phyloP scores from a whole-genome alignment of 2,329 filamentous ascomycete species.

The Monosporascus ibericus region DNA sequence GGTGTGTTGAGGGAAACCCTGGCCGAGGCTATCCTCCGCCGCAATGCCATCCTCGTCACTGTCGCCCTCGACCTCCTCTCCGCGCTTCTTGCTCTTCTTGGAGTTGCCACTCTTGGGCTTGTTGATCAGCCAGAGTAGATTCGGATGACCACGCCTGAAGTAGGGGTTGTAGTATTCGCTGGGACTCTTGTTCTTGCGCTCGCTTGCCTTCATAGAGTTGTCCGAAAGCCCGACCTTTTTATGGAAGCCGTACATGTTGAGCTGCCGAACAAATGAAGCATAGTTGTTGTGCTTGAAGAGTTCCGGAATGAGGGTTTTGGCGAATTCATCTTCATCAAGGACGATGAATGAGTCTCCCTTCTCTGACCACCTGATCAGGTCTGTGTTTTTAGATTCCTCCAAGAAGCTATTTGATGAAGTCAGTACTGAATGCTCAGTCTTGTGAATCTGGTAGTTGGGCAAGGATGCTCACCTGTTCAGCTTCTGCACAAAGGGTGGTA shows the following conservation, averaged over 20 bases:
- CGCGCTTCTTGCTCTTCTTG: conserved; percentile 55
- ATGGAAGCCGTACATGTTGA: conserved; percentile 98
- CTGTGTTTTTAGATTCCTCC: conserved; percentile 86
- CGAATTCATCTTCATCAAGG: conserved; percentile 95
- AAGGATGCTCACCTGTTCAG: conserved; percentile 71
- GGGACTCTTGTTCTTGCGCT: conserved; percentile 94
- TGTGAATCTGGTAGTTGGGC: neutral
- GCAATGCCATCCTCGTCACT: conserved; percentile 59
- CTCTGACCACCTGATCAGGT: conserved; percentile 94
- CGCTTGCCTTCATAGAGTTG: conserved; percentile 95
- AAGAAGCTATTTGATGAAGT: conserved; percentile 61
- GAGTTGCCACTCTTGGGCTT: conserved; percentile 74
- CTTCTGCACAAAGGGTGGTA: conserved; percentile 96
- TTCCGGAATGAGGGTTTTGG: conserved; percentile 91
- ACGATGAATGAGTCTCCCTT: conserved; percentile 96
- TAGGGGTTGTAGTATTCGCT: conserved; percentile 98
- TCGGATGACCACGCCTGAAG: conserved; percentile 87
- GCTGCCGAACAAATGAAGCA: conserved; percentile 88
- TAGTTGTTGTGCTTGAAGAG: conserved; percentile 99
- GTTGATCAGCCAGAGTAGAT: conserved; percentile 91
- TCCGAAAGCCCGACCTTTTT: conserved; percentile 91
- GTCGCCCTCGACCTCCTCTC: conserved; percentile 61
- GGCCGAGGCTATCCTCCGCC: conserved; percentile 37
- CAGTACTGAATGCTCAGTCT: neutral
- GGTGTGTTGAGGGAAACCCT: conserved; percentile 25